phyloP scores from a whole-genome alignment of 2,329 filamentous ascomycete species.

The Botryotinia globosa region DNA sequence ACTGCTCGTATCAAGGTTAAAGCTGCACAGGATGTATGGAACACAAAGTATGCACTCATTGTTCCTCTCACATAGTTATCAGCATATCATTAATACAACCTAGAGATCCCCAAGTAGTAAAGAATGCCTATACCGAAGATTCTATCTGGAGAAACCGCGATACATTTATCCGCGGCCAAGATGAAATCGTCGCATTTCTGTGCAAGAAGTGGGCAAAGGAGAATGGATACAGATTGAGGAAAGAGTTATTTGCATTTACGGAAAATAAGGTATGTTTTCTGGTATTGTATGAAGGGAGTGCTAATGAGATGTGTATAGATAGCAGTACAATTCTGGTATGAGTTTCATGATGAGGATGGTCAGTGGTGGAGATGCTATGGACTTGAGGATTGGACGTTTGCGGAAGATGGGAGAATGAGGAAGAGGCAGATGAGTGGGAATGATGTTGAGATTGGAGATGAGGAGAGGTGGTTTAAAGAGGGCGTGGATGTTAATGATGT shows the following conservation, averaged over 20 bases:
- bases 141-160: slow-evolving; percentile 79
- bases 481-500: slow-evolving; percentile 67
- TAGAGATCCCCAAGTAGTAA: slow-evolving; percentile 63
- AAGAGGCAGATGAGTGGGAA: slow-evolving; percentile 77
- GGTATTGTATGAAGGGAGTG: not conserved
- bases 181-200: slow-evolving; percentile 66
- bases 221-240: slow-evolving; percentile 68
- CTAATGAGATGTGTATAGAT: slow-evolving; percentile 46
- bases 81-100: not conserved
- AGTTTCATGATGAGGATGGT: slow-evolving; percentile 67
- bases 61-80: not conserved
- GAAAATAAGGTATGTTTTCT: slow-evolving; percentile 54
- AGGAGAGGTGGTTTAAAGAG: slow-evolving; percentile 67
- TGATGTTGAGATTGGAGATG: slow-evolving; percentile 60
- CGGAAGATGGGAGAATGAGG: slow-evolving; percentile 65
- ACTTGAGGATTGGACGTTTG: slow-evolving; percentile 77
- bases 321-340: slow-evolving; percentile 79
- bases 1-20: slow-evolving; percentile 76
- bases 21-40: slow-evolving; percentile 80
- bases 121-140: slow-evolving; percentile 71
- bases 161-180: slow-evolving; percentile 65
- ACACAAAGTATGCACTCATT: slow-evolving; percentile 57
- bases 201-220: slow-evolving; percentile 73
- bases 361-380: slow-evolving; percentile 90
- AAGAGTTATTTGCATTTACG: slow-evolving; percentile 77